Percentiles rank a stretch among this genome's conserved stretches.
Conservation (phyloP, 441 rosid species). For the Francoa sonchifolia region DNA sequence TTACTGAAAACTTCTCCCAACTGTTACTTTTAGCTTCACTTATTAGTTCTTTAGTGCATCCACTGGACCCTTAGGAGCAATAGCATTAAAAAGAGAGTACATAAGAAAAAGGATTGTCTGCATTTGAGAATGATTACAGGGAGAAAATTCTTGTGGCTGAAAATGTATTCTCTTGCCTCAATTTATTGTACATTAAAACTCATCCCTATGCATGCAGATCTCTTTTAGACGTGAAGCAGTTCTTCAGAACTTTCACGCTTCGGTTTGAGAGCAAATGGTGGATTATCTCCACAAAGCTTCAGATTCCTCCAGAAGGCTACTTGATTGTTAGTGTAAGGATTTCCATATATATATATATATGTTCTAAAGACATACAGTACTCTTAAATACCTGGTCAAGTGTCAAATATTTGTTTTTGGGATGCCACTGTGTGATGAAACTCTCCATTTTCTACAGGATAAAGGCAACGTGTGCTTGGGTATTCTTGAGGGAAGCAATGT, state of each 20-base stretch:
- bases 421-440: slow-evolving; percentile 4
- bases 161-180: too few relatives aligned
- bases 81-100: too few relatives aligned
- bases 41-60: too few relatives aligned
- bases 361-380: not conserved
- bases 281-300: slow-evolving; percentile 52
- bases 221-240: slow-evolving; percentile 39
- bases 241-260: slow-evolving; percentile 67
- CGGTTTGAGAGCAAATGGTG: slow-evolving; percentile 85
- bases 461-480: slow-evolving; percentile 81
- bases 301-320: slow-evolving; percentile 71
- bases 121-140: too few relatives aligned
- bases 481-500: slow-evolving; percentile 77
- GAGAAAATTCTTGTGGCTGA: not conserved
- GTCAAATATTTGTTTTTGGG: not conserved
- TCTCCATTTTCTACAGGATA: slow-evolving; percentile 34
- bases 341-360: not conserved
- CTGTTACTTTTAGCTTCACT: too few relatives aligned
- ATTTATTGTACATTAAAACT: too few relatives aligned
- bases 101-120: too few relatives aligned
- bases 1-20: too few relatives aligned
- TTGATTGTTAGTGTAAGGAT: slow-evolving; percentile 59
- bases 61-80: too few relatives aligned
- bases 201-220: slow-evolving; percentile 36
- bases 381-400: slow-evolving; percentile 4